Percentiles rank a stretch among this genome's conserved stretches.
Conservation (phyloP, 371 early-diverging fungal species). For the Mortierella sp. region DNA sequence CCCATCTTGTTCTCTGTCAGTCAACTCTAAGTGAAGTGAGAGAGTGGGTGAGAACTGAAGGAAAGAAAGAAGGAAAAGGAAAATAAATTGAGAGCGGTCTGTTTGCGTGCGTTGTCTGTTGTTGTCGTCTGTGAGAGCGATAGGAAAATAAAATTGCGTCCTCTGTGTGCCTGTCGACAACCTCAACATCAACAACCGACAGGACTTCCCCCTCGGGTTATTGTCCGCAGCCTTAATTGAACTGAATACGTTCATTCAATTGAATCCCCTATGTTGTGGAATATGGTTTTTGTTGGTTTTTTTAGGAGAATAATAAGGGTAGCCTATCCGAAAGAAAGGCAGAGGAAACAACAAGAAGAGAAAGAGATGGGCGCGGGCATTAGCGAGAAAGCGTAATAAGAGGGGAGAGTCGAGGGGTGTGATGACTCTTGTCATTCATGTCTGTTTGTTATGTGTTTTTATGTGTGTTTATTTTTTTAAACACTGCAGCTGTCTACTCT, state of each 20-base stretch:
- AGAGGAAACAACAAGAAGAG: neutral
- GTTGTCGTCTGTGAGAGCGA: constrained; percentile 2
- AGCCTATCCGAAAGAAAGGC: neutral
- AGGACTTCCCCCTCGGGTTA: neutral
- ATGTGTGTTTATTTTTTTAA: no score
- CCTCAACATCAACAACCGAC: no score
- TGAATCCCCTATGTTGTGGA: neutral
- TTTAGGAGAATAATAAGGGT: constrained; percentile 17
- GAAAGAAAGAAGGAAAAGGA: constrained; percentile 1
- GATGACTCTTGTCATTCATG: constrained; percentile 12
- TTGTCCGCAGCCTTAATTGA: constrained; percentile 11
- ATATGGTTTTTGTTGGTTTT: neutral
- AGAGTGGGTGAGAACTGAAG: neutral
- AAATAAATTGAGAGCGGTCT: constrained; percentile 5
- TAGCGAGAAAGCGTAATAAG: neutral
- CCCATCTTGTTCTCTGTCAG: neutral
- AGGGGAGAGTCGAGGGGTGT: neutral
- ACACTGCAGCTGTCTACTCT: no score
- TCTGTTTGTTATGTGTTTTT: neutral
- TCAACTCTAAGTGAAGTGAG: neutral
- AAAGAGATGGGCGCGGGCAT: constrained; percentile 16
- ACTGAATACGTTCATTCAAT: neutral
- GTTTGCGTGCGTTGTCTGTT: neutral
- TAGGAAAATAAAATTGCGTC: constrained; percentile 8
- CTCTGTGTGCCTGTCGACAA: no score